Conservation (phyloP, 23 red algal species). For the Chondrus crispus region DNA sequence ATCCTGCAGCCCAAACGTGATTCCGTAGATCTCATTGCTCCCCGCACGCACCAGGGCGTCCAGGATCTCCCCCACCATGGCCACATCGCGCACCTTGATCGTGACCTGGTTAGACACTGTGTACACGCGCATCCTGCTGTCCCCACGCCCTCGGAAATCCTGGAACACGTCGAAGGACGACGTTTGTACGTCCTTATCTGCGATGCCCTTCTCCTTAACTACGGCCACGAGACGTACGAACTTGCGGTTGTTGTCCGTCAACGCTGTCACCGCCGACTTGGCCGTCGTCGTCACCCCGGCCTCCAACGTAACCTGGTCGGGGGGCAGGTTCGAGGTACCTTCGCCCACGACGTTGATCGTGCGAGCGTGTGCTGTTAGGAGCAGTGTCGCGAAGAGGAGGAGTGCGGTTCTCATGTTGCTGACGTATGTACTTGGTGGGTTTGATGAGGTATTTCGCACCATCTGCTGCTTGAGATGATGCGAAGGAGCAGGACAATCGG, state of each 20-base stretch:
- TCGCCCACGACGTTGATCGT: conserved; percentile 21
- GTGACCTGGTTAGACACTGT: background rate
- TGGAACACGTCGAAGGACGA: conserved; percentile 16
- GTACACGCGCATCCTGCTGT: conserved; percentile 2
- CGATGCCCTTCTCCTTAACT: conserved; percentile 5
- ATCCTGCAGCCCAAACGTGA: conserved; percentile 10
- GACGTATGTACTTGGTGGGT: too few species aligned
- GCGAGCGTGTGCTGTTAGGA: background rate
- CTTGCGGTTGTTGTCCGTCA: conserved; percentile 23
- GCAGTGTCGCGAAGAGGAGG: too few species aligned
- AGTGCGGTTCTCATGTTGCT: too few species aligned
- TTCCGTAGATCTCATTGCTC: conserved; percentile 15
- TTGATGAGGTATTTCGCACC: too few species aligned
- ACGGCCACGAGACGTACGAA: background rate
- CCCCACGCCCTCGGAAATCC: background rate
- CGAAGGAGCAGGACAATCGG: too few species aligned
- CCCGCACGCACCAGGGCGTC: conserved; percentile 32
- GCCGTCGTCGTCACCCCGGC: conserved; percentile 24
- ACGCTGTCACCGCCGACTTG: conserved; percentile 1
- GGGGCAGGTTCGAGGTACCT: background rate
- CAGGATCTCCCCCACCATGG: conserved; percentile 12
- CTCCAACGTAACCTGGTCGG: conserved; percentile 19
- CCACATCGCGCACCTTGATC: conserved; percentile 14
- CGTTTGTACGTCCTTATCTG: conserved; percentile 25
- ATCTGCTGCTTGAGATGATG: too few species aligned